Evolutionary conservation across 192 early-diverging fungal species (phyloP).

Genomic region (Umbelopsis sp.): DNA sequence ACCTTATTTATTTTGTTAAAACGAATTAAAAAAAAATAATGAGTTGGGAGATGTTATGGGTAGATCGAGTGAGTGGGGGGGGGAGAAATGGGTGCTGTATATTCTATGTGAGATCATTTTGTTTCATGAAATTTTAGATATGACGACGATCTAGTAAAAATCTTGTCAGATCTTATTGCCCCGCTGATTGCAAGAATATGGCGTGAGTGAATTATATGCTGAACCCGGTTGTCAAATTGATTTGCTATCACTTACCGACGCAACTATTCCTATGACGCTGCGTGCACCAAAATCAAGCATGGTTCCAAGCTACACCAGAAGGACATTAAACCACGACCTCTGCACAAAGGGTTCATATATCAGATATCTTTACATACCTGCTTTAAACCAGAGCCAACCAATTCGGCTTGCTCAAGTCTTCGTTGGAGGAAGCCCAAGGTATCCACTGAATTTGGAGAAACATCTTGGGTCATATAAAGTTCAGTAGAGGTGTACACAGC

Average conservation of each 20-base stretch:
- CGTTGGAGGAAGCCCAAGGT: slow-evolving; percentile 82
- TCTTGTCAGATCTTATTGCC: slow-evolving; percentile 12
- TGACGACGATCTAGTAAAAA: too few relatives aligned
- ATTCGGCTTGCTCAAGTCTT: slow-evolving; percentile 71
- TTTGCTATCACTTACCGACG: slow-evolving; percentile 43
- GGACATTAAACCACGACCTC: neutral
- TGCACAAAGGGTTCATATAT: neutral
- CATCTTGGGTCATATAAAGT: slow-evolving; percentile 91
- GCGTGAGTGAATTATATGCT: too few relatives aligned
- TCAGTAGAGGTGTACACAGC: slow-evolving; percentile 87
- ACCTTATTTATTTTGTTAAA: neutral
- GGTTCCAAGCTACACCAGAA: slow-evolving; percentile 27
- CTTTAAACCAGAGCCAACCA: slow-evolving; percentile 49
- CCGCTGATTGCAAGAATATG: neutral
- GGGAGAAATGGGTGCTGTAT: neutral
- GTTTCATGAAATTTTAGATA: too few relatives aligned
- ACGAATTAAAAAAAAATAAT: too few relatives aligned
- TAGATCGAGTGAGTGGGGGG: neutral
- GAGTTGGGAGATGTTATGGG: too few relatives aligned
- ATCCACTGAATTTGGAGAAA: slow-evolving; percentile 67
- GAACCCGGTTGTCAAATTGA: too few relatives aligned
- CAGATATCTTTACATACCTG: slow-evolving; percentile 38
- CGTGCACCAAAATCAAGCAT: slow-evolving; percentile 48
- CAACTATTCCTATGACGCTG: slow-evolving; percentile 44
- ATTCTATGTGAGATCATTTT: too few relatives aligned